These are phyloP conservation scores for Dioscorea zingiberensis DNA, from an alignment of 106 monocot genomes.

Conservation along the genomic window DNA sequence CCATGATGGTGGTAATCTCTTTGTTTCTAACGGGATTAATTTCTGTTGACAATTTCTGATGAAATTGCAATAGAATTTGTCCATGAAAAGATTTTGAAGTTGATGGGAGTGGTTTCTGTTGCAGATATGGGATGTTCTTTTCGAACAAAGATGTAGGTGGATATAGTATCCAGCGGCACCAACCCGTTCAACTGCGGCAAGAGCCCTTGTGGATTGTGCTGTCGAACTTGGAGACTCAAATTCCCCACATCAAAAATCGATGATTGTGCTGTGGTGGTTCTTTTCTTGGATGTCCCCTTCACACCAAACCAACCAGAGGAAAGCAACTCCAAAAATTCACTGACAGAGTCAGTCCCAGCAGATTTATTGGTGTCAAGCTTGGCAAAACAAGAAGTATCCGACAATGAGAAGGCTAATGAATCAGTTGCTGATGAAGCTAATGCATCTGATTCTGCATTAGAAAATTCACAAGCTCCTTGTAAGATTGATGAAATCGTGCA, in stretches of 20 bases:
- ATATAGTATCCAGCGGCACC: constrained; percentile 15
- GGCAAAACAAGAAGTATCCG: too few species aligned
- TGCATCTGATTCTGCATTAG: background rate
- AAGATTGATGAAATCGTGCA: background rate
- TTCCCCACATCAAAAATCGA: background rate
- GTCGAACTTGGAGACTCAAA: constrained; percentile 18
- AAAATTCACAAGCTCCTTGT: background rate
- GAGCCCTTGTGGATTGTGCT: constrained; percentile 18
- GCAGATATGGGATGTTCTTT: constrained; percentile 34
- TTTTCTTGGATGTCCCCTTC: constrained; percentile 11
- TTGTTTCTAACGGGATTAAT: too few species aligned
- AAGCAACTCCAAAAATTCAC: background rate
- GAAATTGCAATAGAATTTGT: too few species aligned
- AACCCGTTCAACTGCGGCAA: constrained; percentile 8
- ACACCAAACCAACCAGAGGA: background rate
- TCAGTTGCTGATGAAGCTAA: background rate
- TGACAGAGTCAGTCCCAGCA: background rate
- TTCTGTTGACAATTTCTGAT: too few species aligned
- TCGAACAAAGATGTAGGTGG: constrained; percentile 23
- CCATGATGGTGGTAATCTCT: too few species aligned
- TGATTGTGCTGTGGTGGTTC: constrained; percentile 10
- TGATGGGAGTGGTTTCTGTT: background rate
- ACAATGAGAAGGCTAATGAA: too few species aligned
- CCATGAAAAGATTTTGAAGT: too few species aligned
- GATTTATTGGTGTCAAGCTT: too few species aligned